These are phyloP conservation scores for Fomitiporia mediterranea DNA, from an alignment of 1,284 basidiomycete genomes.

Conservation along the genomic window DNA sequence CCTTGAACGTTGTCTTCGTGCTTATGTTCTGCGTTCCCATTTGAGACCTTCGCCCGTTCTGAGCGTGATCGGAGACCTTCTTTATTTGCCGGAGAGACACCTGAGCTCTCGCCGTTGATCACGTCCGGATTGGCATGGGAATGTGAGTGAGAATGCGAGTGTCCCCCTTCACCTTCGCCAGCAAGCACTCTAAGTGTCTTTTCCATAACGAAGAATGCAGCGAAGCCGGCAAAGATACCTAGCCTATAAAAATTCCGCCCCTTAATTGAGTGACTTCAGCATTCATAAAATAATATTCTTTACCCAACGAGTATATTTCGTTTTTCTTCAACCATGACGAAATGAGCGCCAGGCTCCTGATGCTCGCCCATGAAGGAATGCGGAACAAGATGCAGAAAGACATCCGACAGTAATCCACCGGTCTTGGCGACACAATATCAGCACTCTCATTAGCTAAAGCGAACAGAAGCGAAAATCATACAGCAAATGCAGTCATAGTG, in stretches of 20 bases:
- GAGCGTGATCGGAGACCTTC: conserved; percentile 36
- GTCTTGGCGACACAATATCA: conserved; percentile 47
- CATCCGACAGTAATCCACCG: conserved; percentile 84
- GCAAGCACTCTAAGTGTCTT: conserved; percentile 81
- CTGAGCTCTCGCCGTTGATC: conserved; percentile 33
- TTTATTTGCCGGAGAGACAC: conserved; percentile 31
- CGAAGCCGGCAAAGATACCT: conserved; percentile 80
- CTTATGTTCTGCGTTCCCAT: conserved; percentile 29
- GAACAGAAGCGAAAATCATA: conserved; percentile 34
- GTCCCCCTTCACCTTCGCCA: conserved; percentile 43
- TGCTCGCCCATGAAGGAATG: conserved; percentile 88
- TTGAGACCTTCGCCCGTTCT: conserved; percentile 9
- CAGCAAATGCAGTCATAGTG: conserved; percentile 86
- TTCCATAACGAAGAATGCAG: conserved; percentile 86
- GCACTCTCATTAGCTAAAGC: conserved; percentile 10
- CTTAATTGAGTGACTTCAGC: too few relatives aligned
- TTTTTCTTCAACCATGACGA: conserved; percentile 83
- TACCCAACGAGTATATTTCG: conserved; percentile 85
- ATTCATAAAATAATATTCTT: too few relatives aligned
- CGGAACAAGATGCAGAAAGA: conserved; percentile 84
- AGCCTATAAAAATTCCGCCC: conserved; percentile 42
- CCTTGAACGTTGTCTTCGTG: conserved; percentile 20
- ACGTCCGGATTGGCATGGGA: conserved; percentile 28
- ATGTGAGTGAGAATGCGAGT: conserved; percentile 53
- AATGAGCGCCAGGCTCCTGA: conserved; percentile 59